phyloP scores from a whole-genome alignment of 2,329 filamentous ascomycete species.

The Ophiostoma angusticollis region DNA sequence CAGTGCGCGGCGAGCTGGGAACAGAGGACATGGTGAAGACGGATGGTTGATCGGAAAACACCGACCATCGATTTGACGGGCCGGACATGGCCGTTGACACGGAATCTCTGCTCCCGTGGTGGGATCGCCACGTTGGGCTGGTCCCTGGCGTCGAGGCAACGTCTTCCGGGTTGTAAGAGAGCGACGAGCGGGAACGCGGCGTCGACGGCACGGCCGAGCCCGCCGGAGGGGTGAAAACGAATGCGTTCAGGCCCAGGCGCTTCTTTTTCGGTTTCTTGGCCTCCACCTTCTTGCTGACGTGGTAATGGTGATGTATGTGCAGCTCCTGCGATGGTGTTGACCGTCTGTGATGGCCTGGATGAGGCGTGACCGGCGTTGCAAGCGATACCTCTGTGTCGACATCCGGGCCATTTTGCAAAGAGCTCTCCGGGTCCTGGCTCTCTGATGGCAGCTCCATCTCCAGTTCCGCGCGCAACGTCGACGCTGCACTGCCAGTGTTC shows the following conservation, averaged over 20 bases:
- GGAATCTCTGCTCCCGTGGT: constrained; percentile 36
- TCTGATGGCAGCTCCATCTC: constrained; percentile 20
- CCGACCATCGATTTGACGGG: constrained; percentile 48
- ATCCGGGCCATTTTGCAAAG: neutral
- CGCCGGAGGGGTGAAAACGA: constrained; percentile 44
- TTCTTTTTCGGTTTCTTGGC: constrained; percentile 57
- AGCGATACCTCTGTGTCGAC: neutral
- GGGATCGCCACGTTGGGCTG: constrained; percentile 23
- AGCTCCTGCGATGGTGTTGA: constrained; percentile 54
- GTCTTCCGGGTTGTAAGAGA: constrained; percentile 20
- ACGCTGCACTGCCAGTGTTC: constrained; percentile 25
- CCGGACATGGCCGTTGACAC: constrained; percentile 30
- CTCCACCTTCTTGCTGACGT: constrained; percentile 46
- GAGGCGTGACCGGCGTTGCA: constrained; percentile 12
- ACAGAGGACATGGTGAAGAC: constrained; percentile 59
- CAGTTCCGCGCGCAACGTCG: constrained; percentile 61
- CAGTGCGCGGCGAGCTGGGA: constrained; percentile 69
- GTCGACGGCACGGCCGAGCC: constrained; percentile 29
- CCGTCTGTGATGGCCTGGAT: constrained; percentile 12
- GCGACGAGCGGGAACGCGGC: constrained; percentile 26
- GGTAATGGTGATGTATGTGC: constrained; percentile 92
- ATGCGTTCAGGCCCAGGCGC: constrained; percentile 49
- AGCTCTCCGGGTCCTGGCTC: neutral
- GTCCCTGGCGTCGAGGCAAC: constrained; percentile 14
- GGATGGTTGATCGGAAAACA: constrained; percentile 46